Evolutionary conservation across 73 alveolate genomes (phyloP).

Genomic region (Stentor coeruleus): DNA sequence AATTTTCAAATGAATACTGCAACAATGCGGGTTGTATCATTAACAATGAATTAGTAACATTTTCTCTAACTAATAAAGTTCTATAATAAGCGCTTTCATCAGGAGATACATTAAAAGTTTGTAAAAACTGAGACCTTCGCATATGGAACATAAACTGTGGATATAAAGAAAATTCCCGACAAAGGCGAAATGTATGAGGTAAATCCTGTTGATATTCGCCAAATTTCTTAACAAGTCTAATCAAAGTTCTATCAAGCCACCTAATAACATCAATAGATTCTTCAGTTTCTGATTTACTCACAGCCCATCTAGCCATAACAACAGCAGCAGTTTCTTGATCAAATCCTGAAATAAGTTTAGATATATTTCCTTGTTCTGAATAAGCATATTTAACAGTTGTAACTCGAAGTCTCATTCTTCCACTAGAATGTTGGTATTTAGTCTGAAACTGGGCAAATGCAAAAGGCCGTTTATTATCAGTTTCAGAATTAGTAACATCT

Average conservation of each 20-base stretch:
- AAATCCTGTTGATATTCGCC: constrained; percentile 87
- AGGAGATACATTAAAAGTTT: constrained; percentile 96
- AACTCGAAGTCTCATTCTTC: constrained; percentile 82
- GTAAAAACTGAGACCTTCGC: constrained; percentile 92
- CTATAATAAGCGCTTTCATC: constrained; percentile 96
- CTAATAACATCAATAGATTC: constrained; percentile 57
- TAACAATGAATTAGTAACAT: constrained; percentile 92
- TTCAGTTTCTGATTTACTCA: constrained; percentile 46
- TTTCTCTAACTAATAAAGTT: constrained; percentile 84
- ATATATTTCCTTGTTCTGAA: constrained; percentile 40
- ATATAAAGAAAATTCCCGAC: constrained; percentile 76
- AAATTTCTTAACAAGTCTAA: constrained; percentile 77
- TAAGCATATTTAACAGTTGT: constrained; percentile 54
- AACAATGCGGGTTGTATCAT: constrained; percentile 99
- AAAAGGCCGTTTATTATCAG: constrained; percentile 42
- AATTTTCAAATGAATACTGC: constrained; percentile 31
- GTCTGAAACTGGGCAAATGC: constrained; percentile 75
- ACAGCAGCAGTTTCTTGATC: constrained; percentile 79
- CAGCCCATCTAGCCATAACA: constrained; percentile 50
- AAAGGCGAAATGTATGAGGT: constrained; percentile 81
- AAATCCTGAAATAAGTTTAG: constrained; percentile 51
- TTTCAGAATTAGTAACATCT: constrained; percentile 55
- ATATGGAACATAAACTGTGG: constrained; percentile 97
- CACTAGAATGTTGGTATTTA: constrained; percentile 72
- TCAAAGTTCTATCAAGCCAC: constrained; percentile 96